Percentiles rank a stretch among this genome's conserved stretches.
These are phyloP conservation scores for Bigelowiella natans DNA, from an alignment of 78 protist genomes.

Conservation along the genomic window DNA sequence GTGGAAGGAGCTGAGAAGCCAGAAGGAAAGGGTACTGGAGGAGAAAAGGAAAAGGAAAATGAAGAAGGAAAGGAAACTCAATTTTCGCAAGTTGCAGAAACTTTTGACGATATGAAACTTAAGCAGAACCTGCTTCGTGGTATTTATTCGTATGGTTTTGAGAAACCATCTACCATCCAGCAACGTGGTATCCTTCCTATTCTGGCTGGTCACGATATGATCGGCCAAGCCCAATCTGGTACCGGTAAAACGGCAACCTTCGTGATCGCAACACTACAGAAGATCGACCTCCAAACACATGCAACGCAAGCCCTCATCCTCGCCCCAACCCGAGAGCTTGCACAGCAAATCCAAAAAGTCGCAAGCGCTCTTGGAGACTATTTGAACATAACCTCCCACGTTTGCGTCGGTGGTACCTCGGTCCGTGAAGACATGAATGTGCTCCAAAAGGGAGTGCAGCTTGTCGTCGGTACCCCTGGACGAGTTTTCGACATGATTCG, in stretches of 20 bases:
- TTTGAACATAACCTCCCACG: constrained; percentile 64
- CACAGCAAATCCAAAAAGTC: constrained; percentile 87
- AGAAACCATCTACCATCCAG: constrained; percentile 96
- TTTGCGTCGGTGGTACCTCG: constrained; percentile 94
- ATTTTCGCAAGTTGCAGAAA: constrained; percentile 21
- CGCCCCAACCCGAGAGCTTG: constrained; percentile 99
- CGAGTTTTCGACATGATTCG: constrained; percentile 94
- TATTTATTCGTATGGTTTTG: constrained; percentile 83
- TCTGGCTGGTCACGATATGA: constrained; percentile 75
- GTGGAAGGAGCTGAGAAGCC: not conserved
- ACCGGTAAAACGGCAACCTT: constrained; percentile 98
- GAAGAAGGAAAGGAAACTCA: not conserved
- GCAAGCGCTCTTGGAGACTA: constrained; percentile 67
- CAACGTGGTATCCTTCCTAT: constrained; percentile 87
- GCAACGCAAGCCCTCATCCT: constrained; percentile 86
- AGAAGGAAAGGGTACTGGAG: not conserved
- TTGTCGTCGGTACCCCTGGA: constrained; percentile 99
- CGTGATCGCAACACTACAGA: constrained; percentile 62
- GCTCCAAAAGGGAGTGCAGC: constrained; percentile 78
- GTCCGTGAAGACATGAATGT: constrained; percentile 74
- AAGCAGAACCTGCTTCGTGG: constrained; percentile 87
- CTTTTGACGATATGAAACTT: constrained; percentile 86
- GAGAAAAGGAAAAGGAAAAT: not conserved
- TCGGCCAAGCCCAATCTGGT: constrained; percentile 97
- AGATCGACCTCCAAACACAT: constrained; percentile 41